Percentiles rank a stretch among this genome's conserved stretches.
phyloP scores from a whole-genome alignment of 2,329 filamentous ascomycete species.

The Fusarium hostae region DNA sequence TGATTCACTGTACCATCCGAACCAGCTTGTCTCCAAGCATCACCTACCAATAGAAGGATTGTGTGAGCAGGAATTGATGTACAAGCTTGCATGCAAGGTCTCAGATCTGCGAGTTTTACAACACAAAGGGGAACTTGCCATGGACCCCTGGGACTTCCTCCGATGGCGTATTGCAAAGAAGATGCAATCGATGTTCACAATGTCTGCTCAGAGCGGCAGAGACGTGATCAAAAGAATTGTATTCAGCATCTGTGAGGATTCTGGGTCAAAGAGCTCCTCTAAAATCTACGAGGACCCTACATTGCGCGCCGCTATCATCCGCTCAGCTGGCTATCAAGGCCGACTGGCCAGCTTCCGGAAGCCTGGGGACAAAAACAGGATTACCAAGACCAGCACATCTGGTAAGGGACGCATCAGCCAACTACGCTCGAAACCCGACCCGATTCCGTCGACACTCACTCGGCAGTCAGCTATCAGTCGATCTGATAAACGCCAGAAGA shows the following conservation, averaged over 20 bases:
- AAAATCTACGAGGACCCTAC: conserved; percentile 42
- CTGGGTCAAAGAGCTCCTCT: neutral
- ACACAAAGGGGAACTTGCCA: conserved; percentile 41
- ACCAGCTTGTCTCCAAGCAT: conserved; percentile 50
- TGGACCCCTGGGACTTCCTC: conserved; percentile 54
- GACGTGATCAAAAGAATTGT: conserved; percentile 12
- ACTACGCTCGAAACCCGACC: neutral
- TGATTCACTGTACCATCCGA: conserved; percentile 48
- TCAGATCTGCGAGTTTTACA: conserved; percentile 46
- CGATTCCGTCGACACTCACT: neutral
- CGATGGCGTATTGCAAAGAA: conserved; percentile 48
- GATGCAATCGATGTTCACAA: neutral
- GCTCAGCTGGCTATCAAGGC: conserved; percentile 42
- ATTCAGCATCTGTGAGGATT: conserved; percentile 20
- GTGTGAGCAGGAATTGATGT: conserved; percentile 51
- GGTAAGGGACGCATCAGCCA: neutral
- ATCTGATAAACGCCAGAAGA: conserved; percentile 13
- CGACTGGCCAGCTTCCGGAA: conserved; percentile 36
- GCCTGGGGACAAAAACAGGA: conserved; percentile 4
- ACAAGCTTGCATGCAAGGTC: conserved; percentile 50
- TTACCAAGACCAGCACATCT: neutral
- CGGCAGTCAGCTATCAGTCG: neutral
- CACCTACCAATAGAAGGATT: conserved; percentile 48
- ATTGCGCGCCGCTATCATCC: conserved; percentile 45
- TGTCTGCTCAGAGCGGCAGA: conserved; percentile 3